These are phyloP conservation scores for Podospora conica DNA, from an alignment of 495 filamentous ascomycete genomes.

Conservation along the genomic window DNA sequence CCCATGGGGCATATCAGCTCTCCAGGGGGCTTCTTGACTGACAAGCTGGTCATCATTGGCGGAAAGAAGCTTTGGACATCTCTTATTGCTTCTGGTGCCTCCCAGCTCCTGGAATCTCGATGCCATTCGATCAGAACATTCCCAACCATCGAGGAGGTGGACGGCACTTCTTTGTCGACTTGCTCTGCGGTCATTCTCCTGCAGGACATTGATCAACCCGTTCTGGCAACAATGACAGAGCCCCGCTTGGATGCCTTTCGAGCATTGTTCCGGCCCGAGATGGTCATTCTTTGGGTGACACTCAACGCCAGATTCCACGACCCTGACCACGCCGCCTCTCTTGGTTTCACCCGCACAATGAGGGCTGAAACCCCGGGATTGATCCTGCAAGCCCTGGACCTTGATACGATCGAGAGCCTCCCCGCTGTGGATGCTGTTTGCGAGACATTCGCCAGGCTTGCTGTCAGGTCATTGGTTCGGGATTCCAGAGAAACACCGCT, in stretches of 20 bases:
- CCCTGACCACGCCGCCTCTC: slow-evolving; percentile 34
- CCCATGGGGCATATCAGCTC: slow-evolving; percentile 3
- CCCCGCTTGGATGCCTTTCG: slow-evolving; percentile 25
- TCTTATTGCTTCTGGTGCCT: slow-evolving; percentile 16
- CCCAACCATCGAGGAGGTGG: slow-evolving; percentile 20
- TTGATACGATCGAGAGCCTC: slow-evolving; percentile 22
- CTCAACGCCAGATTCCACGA: slow-evolving; percentile 19
- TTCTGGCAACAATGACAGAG: slow-evolving; percentile 33
- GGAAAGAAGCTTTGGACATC: slow-evolving; percentile 13
- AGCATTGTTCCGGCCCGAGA: slow-evolving; percentile 29
- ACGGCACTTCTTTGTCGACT: slow-evolving; percentile 2
- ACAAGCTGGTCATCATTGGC: slow-evolving; percentile 32
- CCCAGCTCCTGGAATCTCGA: slow-evolving; percentile 9
- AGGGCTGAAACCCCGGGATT: slow-evolving; percentile 36
- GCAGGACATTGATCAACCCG: slow-evolving; percentile 30
- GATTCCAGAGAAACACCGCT: slow-evolving; percentile 9
- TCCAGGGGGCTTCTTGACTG: neutral
- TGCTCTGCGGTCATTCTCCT: slow-evolving; percentile 33
- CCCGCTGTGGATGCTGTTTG: slow-evolving; percentile 16
- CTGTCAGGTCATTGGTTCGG: neutral
- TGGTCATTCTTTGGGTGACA: slow-evolving; percentile 38
- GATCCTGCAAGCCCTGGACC: slow-evolving; percentile 36
- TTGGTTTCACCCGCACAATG: slow-evolving; percentile 40
- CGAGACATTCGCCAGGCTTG: slow-evolving; percentile 27
- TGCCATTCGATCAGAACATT: slow-evolving; percentile 20